phyloP scores from a whole-genome alignment of 352 stramenopile species.

The Phytophthora europaea region DNA sequence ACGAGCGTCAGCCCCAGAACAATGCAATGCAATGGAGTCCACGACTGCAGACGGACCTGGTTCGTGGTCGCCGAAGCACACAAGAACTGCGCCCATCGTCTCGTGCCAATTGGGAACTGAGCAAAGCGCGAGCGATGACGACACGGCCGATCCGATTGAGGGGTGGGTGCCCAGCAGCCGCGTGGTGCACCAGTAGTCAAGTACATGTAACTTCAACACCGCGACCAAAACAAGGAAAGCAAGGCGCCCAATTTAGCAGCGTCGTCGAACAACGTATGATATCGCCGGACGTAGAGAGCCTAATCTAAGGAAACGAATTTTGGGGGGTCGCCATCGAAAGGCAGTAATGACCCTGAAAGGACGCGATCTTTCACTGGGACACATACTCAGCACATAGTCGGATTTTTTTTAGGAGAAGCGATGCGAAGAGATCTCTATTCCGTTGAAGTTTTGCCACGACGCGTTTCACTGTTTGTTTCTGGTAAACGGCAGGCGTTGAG shows the following conservation, averaged over 20 bases:
- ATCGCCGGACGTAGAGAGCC: not conserved
- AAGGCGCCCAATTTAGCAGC: constrained; percentile 1
- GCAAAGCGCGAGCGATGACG: constrained; percentile 9
- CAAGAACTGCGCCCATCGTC: constrained; percentile 68
- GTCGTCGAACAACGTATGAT: not conserved
- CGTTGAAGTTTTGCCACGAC: constrained; percentile 11
- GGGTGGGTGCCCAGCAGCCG: constrained; percentile 7
- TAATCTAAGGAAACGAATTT: constrained; percentile 16
- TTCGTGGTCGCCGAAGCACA: constrained; percentile 53
- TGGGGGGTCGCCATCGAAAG: not conserved
- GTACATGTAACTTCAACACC: constrained; percentile 38
- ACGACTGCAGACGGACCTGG: constrained; percentile 16
- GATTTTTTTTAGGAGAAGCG: constrained; percentile 9
- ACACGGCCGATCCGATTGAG: constrained; percentile 23
- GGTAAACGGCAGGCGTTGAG: constrained; percentile 33
- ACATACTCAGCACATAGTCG: constrained; percentile 3
- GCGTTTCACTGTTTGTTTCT: constrained; percentile 31
- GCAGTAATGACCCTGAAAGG: constrained; percentile 12
- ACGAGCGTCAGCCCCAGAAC: not conserved
- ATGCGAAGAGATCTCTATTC: constrained; percentile 2
- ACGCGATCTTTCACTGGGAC: constrained; percentile 27
- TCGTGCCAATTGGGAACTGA: constrained; percentile 26
- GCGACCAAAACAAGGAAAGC: constrained; percentile 24
- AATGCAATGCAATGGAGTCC: too few relatives aligned
- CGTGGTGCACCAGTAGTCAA: constrained; percentile 30